Evolutionary conservation across 768 basidiomycete genomes (phyloP), one percentile per base, ranked within the genome.

Genomic region (Chalciporus pseudorubinellus): DNA sequence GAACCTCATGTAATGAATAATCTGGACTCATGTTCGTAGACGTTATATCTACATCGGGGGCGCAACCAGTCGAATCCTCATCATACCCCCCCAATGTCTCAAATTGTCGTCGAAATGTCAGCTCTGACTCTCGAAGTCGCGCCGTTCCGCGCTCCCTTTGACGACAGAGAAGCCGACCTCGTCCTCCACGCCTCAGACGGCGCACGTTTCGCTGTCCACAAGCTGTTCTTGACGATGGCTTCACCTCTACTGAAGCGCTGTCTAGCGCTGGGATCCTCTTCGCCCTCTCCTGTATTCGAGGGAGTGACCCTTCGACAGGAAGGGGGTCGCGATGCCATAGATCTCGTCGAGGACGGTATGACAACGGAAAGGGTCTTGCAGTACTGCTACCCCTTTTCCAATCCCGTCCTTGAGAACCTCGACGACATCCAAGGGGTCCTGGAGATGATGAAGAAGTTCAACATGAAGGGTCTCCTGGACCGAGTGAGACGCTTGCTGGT

Each of bases 131-230:
- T 70, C 39, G 64, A 68, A 50, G 53, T 62, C 48, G 33, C 56
- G 3, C 58, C 64, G 0, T 66, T 53, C 50, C 53, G 59, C 20
- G 57, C 78, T 52, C 65, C 68, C 24, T 74, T 78, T 66, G 62
- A 76, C 55, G 68, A 71, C 41, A 60, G 44, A 20, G 69, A 73
- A 21, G 74, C 73, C 9, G 76, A 79, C 53, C 59, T 77, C 48
- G 66, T 75, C 40, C 62, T 80, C 31, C 70, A 70, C 33, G 72
- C 76, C 8, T 58, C 66, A 2, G 77, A 81, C 48, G 70, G 68
- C 9, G 68, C 71, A 3, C 56, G 68, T 9, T 80, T 81, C 57
- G 73, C 70, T 29, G 66, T 80, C 31, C 72, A 75, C 59, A 74
- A 70, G 40, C 52, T 73, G 39, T 70, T 75, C 31, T 56, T 82